Percentiles rank a stretch among this genome's conserved stretches.
Conservation (phyloP, 176 grass and related monocot genomes). For the Olyra latifolia region DNA sequence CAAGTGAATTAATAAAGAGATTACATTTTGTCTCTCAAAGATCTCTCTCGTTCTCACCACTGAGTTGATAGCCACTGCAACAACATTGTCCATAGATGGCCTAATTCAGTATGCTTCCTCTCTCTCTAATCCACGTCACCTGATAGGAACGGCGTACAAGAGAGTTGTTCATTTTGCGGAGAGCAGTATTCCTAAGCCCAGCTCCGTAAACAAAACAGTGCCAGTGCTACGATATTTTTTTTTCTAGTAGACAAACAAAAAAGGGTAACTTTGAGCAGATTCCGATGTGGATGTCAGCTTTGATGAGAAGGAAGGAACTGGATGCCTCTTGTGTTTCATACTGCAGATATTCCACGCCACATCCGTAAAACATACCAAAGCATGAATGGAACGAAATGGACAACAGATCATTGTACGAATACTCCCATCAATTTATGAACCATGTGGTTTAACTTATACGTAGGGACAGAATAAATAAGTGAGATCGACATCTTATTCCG, state of each 20-base stretch:
- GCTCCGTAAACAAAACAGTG: background rate
- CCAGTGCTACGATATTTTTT: background rate
- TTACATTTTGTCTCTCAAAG: no score
- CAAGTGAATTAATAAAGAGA: no score
- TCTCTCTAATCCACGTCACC: no score
- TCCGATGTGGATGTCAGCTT: background rate
- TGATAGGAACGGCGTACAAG: no score
- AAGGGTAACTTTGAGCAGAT: background rate
- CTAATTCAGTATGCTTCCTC: no score
- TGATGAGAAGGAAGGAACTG: background rate
- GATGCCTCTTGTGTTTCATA: background rate
- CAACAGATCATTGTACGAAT: background rate
- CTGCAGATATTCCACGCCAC: background rate
- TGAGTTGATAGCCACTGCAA: no score
- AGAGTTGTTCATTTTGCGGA: no score
- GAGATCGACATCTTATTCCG: slow-evolving; percentile 3
- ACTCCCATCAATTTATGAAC: background rate
- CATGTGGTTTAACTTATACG: background rate
- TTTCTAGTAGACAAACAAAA: background rate
- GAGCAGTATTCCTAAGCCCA: no score
- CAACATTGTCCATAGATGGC: no score
- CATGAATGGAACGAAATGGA: background rate
- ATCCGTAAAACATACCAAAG: background rate
- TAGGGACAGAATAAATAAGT: background rate
- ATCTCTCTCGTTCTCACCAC: no score